Percentiles rank a stretch among this genome's conserved stretches.
Conservation (phyloP, 352 stramenopile genomes). For the Phytophthora vignae region DNA sequence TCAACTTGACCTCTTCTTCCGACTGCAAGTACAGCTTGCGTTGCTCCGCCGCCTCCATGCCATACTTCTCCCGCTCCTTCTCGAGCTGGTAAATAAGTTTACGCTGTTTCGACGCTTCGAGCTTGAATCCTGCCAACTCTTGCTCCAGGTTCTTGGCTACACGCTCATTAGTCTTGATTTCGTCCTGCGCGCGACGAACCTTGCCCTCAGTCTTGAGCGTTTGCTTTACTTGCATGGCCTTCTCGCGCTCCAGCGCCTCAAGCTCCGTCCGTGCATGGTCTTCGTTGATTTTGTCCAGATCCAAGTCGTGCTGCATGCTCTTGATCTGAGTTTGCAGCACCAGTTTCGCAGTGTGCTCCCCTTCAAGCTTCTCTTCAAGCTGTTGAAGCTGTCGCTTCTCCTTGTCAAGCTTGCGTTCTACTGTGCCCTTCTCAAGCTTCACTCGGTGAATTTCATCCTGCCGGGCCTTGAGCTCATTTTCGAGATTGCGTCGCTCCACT, state of each 20-base stretch:
- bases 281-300: conserved; percentile 83
- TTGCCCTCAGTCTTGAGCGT: conserved; percentile 87
- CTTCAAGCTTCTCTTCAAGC: conserved; percentile 92
- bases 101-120: conserved; percentile 87
- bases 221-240: conserved; percentile 86
- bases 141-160: conserved; percentile 90
- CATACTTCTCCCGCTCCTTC: conserved; percentile 94
- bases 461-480: conserved; percentile 89
- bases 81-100: conserved; percentile 94
- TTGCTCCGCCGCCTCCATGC: conserved; percentile 87
- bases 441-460: conserved; percentile 87
- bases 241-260: conserved; percentile 88
- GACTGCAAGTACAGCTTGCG: conserved; percentile 85
- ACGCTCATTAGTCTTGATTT: conserved; percentile 94
- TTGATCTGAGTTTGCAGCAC: conserved; percentile 87
- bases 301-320: conserved; percentile 82
- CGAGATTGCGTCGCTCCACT: conserved; percentile 78
- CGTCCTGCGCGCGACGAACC: conserved; percentile 86
- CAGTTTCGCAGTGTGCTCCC: conserved; percentile 88
- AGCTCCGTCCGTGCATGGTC: conserved; percentile 80
- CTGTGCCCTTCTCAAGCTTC: conserved; percentile 89
- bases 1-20: conserved; percentile 84
- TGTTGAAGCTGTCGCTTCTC: conserved; percentile 89
- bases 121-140: conserved; percentile 85
- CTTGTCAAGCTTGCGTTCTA: conserved; percentile 92